Evolutionary conservation across 345 rosid species (phyloP).

Genomic region (Salix exigua): DNA sequence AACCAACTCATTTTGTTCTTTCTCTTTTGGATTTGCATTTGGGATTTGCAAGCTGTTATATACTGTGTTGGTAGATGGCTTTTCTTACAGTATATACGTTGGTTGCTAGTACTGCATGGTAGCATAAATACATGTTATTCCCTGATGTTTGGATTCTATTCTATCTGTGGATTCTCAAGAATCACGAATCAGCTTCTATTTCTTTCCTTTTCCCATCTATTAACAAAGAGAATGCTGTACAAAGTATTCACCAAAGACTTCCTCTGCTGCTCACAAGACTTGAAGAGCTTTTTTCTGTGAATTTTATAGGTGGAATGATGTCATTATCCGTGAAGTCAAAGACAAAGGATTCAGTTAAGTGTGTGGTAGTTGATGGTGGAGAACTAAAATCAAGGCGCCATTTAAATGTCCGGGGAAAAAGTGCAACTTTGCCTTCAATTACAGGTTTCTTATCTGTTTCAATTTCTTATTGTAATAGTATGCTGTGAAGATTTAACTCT

Average conservation of each 20-base stretch:
- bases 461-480: conserved; percentile 8
- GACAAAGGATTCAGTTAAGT: conserved; percentile 66
- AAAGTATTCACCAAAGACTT: background rate
- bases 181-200: background rate
- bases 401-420: conserved; percentile 93
- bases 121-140: background rate
- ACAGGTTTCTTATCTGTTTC: conserved; percentile 52
- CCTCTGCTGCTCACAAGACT: conserved; percentile 4
- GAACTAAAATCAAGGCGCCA: conserved; percentile 97
- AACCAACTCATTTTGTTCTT: background rate
- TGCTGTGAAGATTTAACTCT: conserved; percentile 7
- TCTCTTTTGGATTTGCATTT: background rate
- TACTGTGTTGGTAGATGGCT: background rate
- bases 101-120: background rate
- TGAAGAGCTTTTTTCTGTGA: conserved; percentile 16
- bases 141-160: background rate
- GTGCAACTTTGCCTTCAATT: conserved; percentile 91
- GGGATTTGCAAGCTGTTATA: background rate
- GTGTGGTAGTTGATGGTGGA: conserved; percentile 82
- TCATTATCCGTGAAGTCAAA: conserved; percentile 80
- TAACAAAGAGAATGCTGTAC: background rate
- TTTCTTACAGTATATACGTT: background rate
- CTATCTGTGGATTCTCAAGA: background rate
- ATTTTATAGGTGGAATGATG: conserved; percentile 91
- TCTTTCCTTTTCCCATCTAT: background rate